A percentile compares a stretch with the other conserved stretches of the same genome.
Evolutionary conservation across 139 green algal species (phyloP).

Genomic region (Monoraphidium neglectum): DNA sequence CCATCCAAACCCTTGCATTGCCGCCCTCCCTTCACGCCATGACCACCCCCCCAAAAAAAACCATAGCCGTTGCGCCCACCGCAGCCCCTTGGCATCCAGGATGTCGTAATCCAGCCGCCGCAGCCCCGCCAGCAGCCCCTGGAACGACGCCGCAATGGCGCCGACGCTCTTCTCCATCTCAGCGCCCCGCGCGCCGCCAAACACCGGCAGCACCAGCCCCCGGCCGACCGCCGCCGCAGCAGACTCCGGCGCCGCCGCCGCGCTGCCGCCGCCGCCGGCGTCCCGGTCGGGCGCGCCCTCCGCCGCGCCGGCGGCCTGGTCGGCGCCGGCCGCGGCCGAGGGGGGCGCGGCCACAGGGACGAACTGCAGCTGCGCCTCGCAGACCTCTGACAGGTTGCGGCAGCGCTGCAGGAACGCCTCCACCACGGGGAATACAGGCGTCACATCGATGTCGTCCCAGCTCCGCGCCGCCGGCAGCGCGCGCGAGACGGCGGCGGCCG

Average conservation of each 20-base stretch:
- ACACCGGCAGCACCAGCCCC: constrained; percentile 54
- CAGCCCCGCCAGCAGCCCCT: constrained; percentile 60
- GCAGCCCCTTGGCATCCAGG: constrained; percentile 81
- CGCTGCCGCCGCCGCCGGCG: no score
- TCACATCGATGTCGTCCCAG: constrained; percentile 50
- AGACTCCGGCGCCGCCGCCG: no score
- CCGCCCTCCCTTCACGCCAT: no score
- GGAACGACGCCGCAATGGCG: constrained; percentile 81
- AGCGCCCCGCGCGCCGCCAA: constrained; percentile 77
- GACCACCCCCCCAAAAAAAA: no score
- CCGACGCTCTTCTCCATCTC: constrained; percentile 79
- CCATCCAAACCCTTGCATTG: no score
- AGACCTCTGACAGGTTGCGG: constrained; percentile 88
- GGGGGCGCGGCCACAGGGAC: constrained; percentile 42
- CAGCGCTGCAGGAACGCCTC: constrained; percentile 92
- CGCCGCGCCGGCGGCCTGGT: no score
- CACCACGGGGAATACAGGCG: constrained; percentile 84
- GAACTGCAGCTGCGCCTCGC: constrained; percentile 89
- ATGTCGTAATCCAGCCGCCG: constrained; percentile 71
- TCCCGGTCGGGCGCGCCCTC: no score
- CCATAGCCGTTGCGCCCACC: constrained; percentile 33
- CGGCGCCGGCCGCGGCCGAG: no score
- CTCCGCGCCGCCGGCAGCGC: not conserved
- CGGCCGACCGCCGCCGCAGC: no score
- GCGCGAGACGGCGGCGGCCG: constrained; percentile 49